A percentile compares a stretch with the other conserved stretches of the same genome.
phyloP scores from a whole-genome alignment of 768 basidiomycete genomes.

The Kwoniella dendrophila region DNA sequence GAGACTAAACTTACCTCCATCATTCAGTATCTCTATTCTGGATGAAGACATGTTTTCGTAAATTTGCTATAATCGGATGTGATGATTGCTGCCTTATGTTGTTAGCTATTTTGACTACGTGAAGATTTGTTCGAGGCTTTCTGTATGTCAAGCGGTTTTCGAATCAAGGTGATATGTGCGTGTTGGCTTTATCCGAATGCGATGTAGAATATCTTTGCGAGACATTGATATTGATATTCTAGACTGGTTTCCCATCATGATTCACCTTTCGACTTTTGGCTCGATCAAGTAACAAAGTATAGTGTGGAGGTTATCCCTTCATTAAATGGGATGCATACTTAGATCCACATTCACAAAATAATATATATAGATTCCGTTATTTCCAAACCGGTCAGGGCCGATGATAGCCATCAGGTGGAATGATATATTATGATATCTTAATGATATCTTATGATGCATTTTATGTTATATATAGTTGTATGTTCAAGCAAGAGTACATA shows the following conservation, averaged over 20 bases:
- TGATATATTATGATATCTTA: background rate
- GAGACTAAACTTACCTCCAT: slow-evolving; percentile 44
- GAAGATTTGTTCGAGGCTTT: no score
- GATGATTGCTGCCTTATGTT: no score
- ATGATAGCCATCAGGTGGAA: background rate
- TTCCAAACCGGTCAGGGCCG: slow-evolving; percentile 4
- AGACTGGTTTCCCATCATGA: no score
- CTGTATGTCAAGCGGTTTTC: no score
- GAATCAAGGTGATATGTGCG: no score
- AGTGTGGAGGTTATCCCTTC: background rate
- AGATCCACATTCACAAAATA: no score
- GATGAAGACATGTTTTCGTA: slow-evolving; percentile 49
- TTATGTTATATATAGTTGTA: no score
- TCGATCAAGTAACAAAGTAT: no score
- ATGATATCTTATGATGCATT: background rate
- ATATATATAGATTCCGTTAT: background rate
- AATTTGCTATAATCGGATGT: no score
- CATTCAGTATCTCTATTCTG: slow-evolving; percentile 51
- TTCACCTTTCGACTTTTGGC: no score
- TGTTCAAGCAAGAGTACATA: no score
- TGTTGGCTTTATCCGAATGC: background rate
- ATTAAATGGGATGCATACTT: slow-evolving; percentile 2
- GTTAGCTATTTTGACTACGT: no score
- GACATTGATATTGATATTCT: background rate
- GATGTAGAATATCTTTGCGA: background rate